Evolutionary conservation across 257 asterid genomes (phyloP).

Genomic region (Prunella vulgaris): DNA sequence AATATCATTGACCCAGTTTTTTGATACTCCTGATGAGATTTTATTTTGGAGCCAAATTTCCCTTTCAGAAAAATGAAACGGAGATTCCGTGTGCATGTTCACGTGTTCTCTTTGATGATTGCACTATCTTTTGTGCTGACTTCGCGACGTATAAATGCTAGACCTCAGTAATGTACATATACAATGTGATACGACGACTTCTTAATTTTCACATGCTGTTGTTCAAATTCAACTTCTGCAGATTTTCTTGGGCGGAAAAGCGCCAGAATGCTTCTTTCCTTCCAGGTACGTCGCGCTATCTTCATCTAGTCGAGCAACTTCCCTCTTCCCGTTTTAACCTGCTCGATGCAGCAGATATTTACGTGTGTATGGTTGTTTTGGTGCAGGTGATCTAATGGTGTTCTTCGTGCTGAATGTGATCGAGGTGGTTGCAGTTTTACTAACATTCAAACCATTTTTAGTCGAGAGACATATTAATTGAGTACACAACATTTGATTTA

Average conservation of each 20-base stretch:
- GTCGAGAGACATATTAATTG: constrained; percentile 24
- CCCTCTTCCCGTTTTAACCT: background rate
- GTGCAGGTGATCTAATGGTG: constrained; percentile 68
- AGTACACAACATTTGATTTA: background rate
- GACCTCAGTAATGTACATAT: background rate
- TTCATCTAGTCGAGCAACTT: background rate
- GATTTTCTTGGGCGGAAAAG: constrained; percentile 76
- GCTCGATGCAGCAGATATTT: background rate
- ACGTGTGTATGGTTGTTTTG: background rate
- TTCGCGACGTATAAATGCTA: background rate
- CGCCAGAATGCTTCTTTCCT: constrained; percentile 53
- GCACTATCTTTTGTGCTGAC: background rate
- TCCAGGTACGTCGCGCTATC: constrained; percentile 61
- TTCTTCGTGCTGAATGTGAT: constrained; percentile 56
- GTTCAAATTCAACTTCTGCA: constrained; percentile 29
- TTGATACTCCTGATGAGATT: no score
- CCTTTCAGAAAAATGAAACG: no score
- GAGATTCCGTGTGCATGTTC: no score
- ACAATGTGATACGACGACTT: no score
- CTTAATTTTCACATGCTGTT: background rate
- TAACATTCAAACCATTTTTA: constrained; percentile 58
- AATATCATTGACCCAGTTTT: no score
- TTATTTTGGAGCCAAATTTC: no score
- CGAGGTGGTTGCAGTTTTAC: constrained; percentile 47
- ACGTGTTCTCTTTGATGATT: no score